These are phyloP conservation scores for Quercus dentata DNA, from an alignment of 306 rosid species.

Conservation along the genomic window DNA sequence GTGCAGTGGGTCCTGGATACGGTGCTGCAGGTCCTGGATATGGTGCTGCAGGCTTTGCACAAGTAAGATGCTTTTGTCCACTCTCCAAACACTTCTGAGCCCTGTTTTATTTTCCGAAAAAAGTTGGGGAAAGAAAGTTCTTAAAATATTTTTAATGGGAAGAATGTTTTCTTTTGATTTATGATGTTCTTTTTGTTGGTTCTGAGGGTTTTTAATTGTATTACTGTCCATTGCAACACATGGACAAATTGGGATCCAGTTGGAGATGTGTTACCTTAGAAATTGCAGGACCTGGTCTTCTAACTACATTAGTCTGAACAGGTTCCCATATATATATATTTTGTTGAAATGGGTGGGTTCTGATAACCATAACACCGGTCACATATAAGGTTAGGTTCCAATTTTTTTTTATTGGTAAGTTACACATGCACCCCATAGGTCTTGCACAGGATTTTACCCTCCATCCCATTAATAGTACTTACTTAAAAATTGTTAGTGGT, in stretches of 20 bases:
- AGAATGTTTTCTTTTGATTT: background rate
- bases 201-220: background rate
- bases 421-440: too few species aligned
- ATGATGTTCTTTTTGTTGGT: background rate
- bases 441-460: too few species aligned
- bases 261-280: background rate
- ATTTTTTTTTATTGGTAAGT: too few species aligned
- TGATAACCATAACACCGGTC: background rate
- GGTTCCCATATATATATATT: too few species aligned
- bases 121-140: background rate
- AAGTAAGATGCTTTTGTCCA: constrained; percentile 40
- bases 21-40: constrained; percentile 58
- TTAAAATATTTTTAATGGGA: background rate
- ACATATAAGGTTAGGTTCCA: background rate
- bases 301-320: background rate
- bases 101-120: background rate
- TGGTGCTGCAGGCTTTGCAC: constrained; percentile 56
- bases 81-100: background rate
- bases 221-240: background rate
- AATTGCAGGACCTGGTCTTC: background rate
- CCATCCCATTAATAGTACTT: too few species aligned
- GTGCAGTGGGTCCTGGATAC: constrained; percentile 54
- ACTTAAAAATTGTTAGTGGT: too few species aligned
- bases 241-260: background rate
- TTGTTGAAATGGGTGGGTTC: background rate